Conservation (phyloP, 208 protist genomes). For the Borovskyia barvae region DNA sequence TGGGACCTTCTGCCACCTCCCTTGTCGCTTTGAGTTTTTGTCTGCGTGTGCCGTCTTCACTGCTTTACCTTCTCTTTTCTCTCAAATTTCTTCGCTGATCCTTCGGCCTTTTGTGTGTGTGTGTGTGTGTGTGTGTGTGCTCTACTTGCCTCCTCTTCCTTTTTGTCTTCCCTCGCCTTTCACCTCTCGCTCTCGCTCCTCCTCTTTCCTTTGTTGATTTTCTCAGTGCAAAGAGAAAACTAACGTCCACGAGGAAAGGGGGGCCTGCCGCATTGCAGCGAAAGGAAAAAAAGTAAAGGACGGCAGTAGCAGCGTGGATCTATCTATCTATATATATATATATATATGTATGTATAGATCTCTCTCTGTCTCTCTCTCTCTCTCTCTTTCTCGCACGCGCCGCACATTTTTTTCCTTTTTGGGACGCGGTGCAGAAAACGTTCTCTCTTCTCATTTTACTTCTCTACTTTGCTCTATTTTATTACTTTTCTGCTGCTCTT, state of each 20-base stretch:
- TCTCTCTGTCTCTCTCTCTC: background rate
- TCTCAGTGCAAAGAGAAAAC: no score
- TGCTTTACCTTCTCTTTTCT: background rate
- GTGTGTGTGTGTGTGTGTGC: slow-evolving; percentile 1
- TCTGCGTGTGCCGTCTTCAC: background rate
- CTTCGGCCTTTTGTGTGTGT: background rate
- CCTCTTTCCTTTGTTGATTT: no score
- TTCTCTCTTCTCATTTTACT: background rate
- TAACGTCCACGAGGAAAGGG: no score
- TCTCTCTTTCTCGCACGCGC: background rate
- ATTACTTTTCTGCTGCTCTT: background rate
- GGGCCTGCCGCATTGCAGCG: no score
- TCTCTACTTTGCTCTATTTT: background rate
- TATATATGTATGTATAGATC: no score
- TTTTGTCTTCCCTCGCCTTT: background rate
- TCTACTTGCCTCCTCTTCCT: background rate
- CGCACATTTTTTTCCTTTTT: background rate
- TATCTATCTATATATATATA: no score
- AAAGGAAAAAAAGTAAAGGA: no score
- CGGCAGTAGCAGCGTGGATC: no score
- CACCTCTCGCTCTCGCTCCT: no score
- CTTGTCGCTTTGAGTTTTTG: background rate
- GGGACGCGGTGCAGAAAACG: background rate
- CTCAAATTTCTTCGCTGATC: background rate
- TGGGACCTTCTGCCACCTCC: background rate